Conservation (phyloP, 331 rosid species). For the Pyracantha coccinea region DNA sequence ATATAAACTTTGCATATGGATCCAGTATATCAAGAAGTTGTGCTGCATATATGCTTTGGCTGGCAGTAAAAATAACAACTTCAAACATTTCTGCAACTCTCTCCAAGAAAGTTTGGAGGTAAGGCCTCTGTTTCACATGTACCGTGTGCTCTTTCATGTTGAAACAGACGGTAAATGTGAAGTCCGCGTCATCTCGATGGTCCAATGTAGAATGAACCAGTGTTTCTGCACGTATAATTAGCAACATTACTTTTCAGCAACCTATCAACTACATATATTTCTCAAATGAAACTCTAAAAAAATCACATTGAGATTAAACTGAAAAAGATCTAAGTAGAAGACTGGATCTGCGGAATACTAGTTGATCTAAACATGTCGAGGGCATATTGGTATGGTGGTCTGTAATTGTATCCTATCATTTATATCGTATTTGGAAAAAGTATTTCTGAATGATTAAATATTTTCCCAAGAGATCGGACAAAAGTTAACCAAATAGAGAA, state of each 20-base stretch:
- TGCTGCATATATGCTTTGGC: constrained; percentile 94
- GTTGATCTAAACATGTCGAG: background rate
- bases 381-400: background rate
- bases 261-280: constrained; percentile 8
- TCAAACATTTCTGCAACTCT: constrained; percentile 94
- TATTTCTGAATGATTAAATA: background rate
- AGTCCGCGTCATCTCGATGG: constrained; percentile 74
- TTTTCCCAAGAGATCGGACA: background rate
- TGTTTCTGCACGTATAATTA: constrained; percentile 60
- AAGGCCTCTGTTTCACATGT: constrained; percentile 84
- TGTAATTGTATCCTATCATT: background rate
- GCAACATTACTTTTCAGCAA: constrained; percentile 8
- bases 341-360: background rate
- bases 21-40: constrained; percentile 90
- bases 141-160: constrained; percentile 88
- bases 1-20: constrained; percentile 69
- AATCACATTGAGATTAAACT: background rate
- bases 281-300: constrained; percentile 3
- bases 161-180: constrained; percentile 75
- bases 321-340: background rate
- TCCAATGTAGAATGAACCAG: constrained; percentile 95
- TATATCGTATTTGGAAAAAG: background rate
- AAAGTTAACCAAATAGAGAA: background rate
- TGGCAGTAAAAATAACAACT: constrained; percentile 89
- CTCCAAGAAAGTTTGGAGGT: constrained; percentile 77